A percentile compares a stretch with the other conserved stretches of the same genome.
Evolutionary conservation across 306 rosid genomes (phyloP).

Genomic region (Canavalia gladiata): DNA sequence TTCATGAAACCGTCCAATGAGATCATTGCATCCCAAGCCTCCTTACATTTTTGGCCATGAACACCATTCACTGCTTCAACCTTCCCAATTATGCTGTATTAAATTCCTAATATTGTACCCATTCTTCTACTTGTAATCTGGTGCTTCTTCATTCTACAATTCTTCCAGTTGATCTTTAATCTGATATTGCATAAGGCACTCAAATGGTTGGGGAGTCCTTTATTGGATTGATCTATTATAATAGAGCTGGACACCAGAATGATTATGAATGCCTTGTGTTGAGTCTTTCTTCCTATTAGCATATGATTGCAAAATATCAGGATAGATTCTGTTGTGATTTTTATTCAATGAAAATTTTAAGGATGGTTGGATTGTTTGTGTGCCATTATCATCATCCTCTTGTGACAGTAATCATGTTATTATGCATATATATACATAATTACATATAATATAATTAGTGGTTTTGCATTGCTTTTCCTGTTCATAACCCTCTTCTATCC

Average conservation of each 20-base stretch:
- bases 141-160: conserved; percentile 14
- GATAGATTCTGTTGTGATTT: conserved; percentile 14
- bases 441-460: conserved; percentile 22
- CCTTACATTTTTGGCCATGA: background rate
- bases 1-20: conserved; percentile 2
- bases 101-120: background rate
- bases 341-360: conserved; percentile 17
- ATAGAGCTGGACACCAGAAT: conserved; percentile 13
- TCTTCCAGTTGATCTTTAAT: conserved; percentile 34
- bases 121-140: background rate
- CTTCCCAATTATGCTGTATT: background rate
- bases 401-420: background rate
- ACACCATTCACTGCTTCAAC: background rate
- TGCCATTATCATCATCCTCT: background rate
- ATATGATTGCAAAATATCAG: conserved; percentile 1
- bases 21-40: background rate
- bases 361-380: background rate
- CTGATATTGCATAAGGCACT: conserved; percentile 9
- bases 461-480: conserved; percentile 39
- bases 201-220: background rate
- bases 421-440: background rate
- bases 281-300: conserved; percentile 12
- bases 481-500: conserved; percentile 42
- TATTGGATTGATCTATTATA: conserved; percentile 9
- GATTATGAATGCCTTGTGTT: conserved; percentile 1